Evolutionary conservation across 257 asterid species (phyloP).

Genomic region (Cruciata laevipes): DNA sequence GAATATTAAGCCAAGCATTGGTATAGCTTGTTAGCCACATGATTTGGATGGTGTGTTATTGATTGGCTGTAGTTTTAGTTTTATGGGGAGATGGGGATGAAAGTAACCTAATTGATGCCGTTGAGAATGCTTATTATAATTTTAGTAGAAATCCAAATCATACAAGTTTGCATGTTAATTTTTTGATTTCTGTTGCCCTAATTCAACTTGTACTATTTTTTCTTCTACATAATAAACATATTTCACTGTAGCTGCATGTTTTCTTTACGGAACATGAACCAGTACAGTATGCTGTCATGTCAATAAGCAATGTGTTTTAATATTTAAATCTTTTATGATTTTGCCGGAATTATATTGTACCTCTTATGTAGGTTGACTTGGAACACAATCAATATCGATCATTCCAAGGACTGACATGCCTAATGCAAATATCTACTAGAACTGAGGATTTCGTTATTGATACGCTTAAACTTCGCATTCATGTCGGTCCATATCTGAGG

Average conservation of each 20-base stretch:
- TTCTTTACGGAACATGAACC: background rate
- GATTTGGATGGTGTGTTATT: background rate
- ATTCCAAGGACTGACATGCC: constrained; percentile 92
- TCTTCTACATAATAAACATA: background rate
- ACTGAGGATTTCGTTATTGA: constrained; percentile 89
- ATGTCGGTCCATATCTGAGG: constrained; percentile 87
- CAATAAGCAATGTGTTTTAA: background rate
- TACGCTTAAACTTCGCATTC: constrained; percentile 83
- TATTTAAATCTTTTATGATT: background rate
- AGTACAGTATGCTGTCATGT: background rate
- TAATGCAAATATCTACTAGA: constrained; percentile 98
- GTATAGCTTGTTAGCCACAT: background rate
- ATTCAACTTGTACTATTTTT: no score
- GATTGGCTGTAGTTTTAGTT: background rate
- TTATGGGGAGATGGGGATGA: background rate
- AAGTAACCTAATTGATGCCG: background rate
- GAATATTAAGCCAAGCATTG: background rate
- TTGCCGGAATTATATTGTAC: background rate
- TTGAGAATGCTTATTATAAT: background rate
- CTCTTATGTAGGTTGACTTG: constrained; percentile 70
- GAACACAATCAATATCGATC: constrained; percentile 97
- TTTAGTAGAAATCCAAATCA: no score
- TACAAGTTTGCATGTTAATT: no score
- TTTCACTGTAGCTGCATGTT: background rate
- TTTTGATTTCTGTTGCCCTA: background rate